These are phyloP conservation scores for Pyrenophora tritici-repentis DNA, from an alignment of 2,329 filamentous ascomycete genomes.

Conservation along the genomic window DNA sequence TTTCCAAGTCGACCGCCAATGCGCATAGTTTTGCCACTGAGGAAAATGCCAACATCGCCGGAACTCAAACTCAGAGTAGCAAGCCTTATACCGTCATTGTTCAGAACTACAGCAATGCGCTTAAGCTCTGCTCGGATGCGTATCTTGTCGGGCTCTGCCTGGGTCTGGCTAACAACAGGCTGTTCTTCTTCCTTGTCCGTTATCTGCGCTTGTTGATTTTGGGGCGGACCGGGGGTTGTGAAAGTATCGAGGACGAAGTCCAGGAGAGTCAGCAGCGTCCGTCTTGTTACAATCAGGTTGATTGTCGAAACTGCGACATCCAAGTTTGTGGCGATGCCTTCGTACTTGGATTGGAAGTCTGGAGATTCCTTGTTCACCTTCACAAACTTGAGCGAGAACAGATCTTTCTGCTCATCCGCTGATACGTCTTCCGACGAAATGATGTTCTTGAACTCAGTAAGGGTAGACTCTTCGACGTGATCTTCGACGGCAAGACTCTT, in stretches of 20 bases:
- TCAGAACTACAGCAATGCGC: constrained; percentile 90
- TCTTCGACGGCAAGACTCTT: constrained; percentile 89
- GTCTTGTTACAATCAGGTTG: constrained; percentile 91
- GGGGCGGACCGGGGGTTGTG: constrained; percentile 63
- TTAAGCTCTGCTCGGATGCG: constrained; percentile 92
- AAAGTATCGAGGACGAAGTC: constrained; percentile 97
- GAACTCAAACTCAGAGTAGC: constrained; percentile 92
- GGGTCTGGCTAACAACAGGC: constrained; percentile 43
- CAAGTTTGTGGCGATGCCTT: constrained; percentile 91
- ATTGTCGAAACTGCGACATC: constrained; percentile 92
- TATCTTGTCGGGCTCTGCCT: constrained; percentile 71
- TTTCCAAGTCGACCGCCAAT: constrained; percentile 86
- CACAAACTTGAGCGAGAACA: constrained; percentile 87
- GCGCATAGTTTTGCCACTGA: constrained; percentile 84
- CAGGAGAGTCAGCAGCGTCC: constrained; percentile 85
- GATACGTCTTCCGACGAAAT: constrained; percentile 84
- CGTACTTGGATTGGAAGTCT: constrained; percentile 88
- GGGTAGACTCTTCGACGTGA: constrained; percentile 83
- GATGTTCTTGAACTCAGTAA: constrained; percentile 93
- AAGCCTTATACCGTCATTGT: constrained; percentile 94
- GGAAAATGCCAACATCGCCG: constrained; percentile 86
- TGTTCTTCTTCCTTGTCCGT: constrained; percentile 40
- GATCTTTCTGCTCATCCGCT: constrained; percentile 72
- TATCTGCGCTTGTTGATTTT: constrained; percentile 42
- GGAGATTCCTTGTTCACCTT: constrained; percentile 90